These are phyloP conservation scores for Ophiostoma quercus DNA, from an alignment of 2,329 filamentous ascomycete species.

Conservation along the genomic window DNA sequence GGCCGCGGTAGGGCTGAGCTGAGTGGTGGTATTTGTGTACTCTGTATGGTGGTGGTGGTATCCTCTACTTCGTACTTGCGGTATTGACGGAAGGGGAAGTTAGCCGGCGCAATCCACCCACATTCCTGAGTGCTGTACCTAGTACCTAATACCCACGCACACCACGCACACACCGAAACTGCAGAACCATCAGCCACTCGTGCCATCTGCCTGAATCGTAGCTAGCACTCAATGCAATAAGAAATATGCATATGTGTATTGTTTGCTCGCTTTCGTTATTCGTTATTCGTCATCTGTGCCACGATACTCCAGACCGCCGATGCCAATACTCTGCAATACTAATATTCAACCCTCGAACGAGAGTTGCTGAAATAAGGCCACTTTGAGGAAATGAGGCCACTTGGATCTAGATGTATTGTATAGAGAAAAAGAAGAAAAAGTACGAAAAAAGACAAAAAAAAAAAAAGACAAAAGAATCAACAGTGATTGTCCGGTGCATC, in stretches of 20 bases:
- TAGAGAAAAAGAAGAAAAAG: neutral
- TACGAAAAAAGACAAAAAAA: neutral
- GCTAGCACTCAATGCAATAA: no score
- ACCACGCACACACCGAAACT: neutral
- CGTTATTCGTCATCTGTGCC: neutral
- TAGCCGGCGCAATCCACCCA: constrained; percentile 1
- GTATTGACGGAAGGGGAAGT: neutral
- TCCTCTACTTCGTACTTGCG: neutral
- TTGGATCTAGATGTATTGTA: neutral
- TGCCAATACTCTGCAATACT: neutral
- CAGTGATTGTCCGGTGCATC: neutral
- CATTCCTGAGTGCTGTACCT: neutral
- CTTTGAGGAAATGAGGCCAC: neutral
- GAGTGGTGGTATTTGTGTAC: neutral
- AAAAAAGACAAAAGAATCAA: neutral
- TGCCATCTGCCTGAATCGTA: neutral
- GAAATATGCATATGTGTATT: no score
- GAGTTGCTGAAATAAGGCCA: neutral
- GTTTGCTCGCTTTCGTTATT: neutral
- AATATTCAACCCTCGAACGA: neutral
- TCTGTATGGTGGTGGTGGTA: neutral
- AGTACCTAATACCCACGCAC: neutral
- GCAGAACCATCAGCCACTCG: neutral
- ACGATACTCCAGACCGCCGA: neutral
- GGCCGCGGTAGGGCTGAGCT: constrained; percentile 8